phyloP scores from a whole-genome alignment of 495 filamentous ascomycete species.

The Daldinia concentrica region DNA sequence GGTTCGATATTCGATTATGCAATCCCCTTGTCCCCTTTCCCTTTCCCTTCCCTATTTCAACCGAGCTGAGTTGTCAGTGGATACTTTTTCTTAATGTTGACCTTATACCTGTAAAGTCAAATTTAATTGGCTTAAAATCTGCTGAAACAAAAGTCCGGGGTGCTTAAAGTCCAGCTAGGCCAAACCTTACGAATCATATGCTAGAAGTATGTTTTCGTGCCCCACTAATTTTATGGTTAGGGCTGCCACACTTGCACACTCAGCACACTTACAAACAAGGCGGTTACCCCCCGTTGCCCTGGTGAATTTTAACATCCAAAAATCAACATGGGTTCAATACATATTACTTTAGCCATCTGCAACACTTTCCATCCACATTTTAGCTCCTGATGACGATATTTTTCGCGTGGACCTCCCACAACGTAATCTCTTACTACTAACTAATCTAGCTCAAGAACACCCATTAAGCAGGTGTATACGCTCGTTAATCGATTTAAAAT shows the following conservation, averaged over 20 bases:
- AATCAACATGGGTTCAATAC: conserved; percentile 31
- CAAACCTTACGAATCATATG: conserved; percentile 9
- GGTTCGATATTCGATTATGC: neutral
- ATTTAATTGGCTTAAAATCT: conserved; percentile 9
- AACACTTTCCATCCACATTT: conserved; percentile 1
- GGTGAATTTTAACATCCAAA: conserved; percentile 16
- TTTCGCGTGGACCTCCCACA: neutral
- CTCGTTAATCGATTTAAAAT: conserved; percentile 8
- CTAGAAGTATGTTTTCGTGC: conserved; percentile 13
- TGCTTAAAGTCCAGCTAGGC: conserved; percentile 6
- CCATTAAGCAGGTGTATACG: conserved; percentile 5
- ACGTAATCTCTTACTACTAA: conserved; percentile 16
- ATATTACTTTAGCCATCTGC: conserved; percentile 8
- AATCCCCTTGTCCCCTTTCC: no score
- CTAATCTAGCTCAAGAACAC: conserved; percentile 8
- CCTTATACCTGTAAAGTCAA: neutral
- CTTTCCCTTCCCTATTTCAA: neutral
- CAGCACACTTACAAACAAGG: conserved; percentile 6
- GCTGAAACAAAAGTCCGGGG: conserved; percentile 30
- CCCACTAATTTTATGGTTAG: conserved; percentile 8
- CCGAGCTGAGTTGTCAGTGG: neutral
- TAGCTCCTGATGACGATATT: conserved; percentile 39
- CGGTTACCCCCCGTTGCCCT: conserved; percentile 34
- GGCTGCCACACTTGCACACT: conserved; percentile 16
- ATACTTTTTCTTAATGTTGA: conserved; percentile 10